A percentile compares a stretch with the other conserved stretches of the same genome.
Conservation (phyloP, 2,329 filamentous ascomycete species). For the Aspergillus luchuensis region DNA sequence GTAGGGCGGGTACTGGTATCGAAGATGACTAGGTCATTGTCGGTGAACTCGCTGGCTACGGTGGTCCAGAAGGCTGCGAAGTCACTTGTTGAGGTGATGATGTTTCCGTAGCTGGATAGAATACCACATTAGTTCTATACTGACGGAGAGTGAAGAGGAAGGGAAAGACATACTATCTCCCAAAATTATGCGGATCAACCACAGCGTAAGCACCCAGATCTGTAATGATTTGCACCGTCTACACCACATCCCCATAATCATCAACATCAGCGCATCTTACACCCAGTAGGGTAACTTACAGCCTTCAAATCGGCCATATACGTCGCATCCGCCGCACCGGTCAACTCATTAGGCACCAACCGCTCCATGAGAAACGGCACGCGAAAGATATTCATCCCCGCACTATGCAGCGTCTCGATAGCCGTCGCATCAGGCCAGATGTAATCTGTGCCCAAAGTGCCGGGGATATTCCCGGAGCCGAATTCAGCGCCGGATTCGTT, state of each 20-base stretch:
- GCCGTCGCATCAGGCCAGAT: constrained; percentile 60
- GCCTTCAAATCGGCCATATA: constrained; percentile 47
- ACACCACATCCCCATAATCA: background rate
- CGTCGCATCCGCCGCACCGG: constrained; percentile 42
- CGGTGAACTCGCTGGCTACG: constrained; percentile 56
- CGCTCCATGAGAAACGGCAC: constrained; percentile 61
- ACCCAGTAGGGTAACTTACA: constrained; percentile 7
- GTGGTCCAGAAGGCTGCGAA: constrained; percentile 62
- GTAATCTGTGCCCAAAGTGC: constrained; percentile 60
- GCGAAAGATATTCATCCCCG: constrained; percentile 62
- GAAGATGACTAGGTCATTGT: constrained; percentile 61
- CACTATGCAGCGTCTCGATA: constrained; percentile 53
- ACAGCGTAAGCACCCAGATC: constrained; percentile 55
- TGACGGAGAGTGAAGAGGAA: too few relatives aligned
- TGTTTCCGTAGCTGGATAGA: constrained; percentile 19
- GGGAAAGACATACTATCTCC: constrained; percentile 34
- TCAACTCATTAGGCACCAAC: constrained; percentile 50
- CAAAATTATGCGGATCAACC: constrained; percentile 65
- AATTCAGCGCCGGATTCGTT: constrained; percentile 68
- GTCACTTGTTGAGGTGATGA: constrained; percentile 47
- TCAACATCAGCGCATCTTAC: too few relatives aligned
- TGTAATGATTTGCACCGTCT: constrained; percentile 43
- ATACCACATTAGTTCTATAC: background rate
- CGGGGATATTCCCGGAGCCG: constrained; percentile 60
- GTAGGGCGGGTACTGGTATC: constrained; percentile 53